Base-by-base conservation (phyloP, 305 asterid species). In the Caryopteris hybrid region DNA sequence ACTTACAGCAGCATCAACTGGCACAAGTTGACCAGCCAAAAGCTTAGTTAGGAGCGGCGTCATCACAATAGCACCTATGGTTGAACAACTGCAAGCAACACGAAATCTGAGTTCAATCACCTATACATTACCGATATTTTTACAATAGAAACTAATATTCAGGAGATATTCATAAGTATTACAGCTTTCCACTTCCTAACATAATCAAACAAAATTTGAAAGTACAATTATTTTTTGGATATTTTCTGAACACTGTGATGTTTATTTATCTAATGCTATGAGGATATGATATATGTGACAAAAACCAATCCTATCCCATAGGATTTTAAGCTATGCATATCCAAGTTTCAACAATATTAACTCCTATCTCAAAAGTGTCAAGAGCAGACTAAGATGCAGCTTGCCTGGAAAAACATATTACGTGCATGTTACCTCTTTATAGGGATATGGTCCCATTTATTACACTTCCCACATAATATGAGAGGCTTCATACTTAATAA, bases 1-100 rank as follows among this genome's bases (percentile, higher is more conserved):
- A 79, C 96, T 83, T 84, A 93, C 99, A 21, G 96, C 95, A 23
- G 99, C 97, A 84, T 93, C 97, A 66, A 93, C 99, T 3, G 99
- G 99, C 73, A 93, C 99, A 72, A 93, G 97, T 74, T 93, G 99
- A 70, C 97, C 97, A 0, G 99, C 99, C 64, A 93, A 86, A 75
- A 93, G 92, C 81, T 90, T 88, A 11, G 99, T 93, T 41, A 93
- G 88, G 71, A 93, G 95, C 2, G 99, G 99, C 8, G 97, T 93
- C 97, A 93, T 88, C 55, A 93, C 65, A 79, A 90, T 93, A 68
- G 99, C 99, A 62, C 97, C 99, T 68, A 93, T 85, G 56, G 99
- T 90, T 31, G 97, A 93, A 75, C 99, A 93, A 68, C 99, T 93
- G 87, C 76, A 82, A 71, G n/a, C 45, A 74, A 74, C 18, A 71